Evolutionary conservation across 768 basidiomycete genomes (phyloP).

Genomic region (Trametes gibbosa): DNA sequence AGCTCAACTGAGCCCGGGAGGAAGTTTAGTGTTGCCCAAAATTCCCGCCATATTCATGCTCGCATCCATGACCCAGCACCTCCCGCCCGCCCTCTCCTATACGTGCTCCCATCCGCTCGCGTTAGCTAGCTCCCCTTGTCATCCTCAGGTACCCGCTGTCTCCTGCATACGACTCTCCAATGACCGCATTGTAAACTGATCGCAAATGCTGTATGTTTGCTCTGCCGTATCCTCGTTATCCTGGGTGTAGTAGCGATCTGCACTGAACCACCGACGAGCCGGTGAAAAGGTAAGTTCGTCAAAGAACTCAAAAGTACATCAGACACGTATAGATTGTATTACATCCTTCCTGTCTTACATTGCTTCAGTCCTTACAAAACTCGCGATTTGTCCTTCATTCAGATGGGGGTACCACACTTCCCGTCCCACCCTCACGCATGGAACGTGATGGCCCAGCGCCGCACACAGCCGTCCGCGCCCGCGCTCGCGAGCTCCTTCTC

Average conservation of each 20-base stretch:
- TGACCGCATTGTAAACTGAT: slow-evolving; percentile 22
- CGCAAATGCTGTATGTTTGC: slow-evolving; percentile 20
- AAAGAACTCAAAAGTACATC: not conserved
- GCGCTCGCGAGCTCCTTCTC: slow-evolving; percentile 58
- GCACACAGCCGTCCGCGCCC: slow-evolving; percentile 81
- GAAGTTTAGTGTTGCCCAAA: not conserved
- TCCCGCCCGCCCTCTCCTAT: not conserved
- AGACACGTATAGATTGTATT: not conserved
- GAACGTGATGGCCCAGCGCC: slow-evolving; percentile 64
- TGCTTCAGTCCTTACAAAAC: not conserved
- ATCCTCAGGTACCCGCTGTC: slow-evolving; percentile 16
- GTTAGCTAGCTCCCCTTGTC: slow-evolving; percentile 10
- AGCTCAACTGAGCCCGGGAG: slow-evolving; percentile 40
- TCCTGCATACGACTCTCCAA: slow-evolving; percentile 19
- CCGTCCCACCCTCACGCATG: slow-evolving; percentile 23
- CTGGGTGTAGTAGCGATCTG: not conserved
- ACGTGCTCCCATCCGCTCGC: slow-evolving; percentile 4
- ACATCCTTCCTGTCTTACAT: not conserved
- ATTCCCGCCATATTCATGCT: not conserved
- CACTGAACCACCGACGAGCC: not conserved
- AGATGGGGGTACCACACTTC: not conserved
- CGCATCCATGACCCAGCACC: slow-evolving; percentile 1
- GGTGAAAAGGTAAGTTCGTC: no score
- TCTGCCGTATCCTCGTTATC: not conserved
- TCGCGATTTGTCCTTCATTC: not conserved